Conservation (phyloP, 805 yeast species). For the Nakazawaea sp. region DNA sequence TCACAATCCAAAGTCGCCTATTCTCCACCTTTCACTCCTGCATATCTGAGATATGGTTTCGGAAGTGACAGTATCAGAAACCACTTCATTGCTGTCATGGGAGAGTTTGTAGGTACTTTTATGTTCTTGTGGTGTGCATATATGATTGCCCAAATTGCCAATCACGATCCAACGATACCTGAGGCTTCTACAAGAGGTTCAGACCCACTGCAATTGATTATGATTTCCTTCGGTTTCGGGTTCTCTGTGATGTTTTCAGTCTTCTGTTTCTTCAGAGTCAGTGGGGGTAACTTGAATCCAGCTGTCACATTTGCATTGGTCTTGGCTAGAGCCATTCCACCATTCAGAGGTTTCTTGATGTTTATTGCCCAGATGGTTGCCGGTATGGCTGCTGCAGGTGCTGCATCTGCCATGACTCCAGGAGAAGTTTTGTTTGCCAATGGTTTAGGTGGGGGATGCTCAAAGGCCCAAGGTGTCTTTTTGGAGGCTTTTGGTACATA, state of each 20-base stretch:
- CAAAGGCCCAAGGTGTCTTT: slow-evolving; percentile 70
- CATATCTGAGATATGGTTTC: slow-evolving; percentile 29
- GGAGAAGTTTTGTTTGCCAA: slow-evolving; percentile 70
- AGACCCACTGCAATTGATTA: slow-evolving; percentile 58
- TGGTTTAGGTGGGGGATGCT: slow-evolving; percentile 63
- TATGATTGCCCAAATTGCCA: slow-evolving; percentile 79
- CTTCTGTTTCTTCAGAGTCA: slow-evolving; percentile 61
- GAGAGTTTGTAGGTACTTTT: slow-evolving; percentile 85
- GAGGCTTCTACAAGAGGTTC: slow-evolving; percentile 23
- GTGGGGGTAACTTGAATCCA: slow-evolving; percentile 89
- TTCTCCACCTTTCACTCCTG: slow-evolving; percentile 29
- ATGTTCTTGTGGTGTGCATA: slow-evolving; percentile 78
- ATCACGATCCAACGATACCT: slow-evolving; percentile 25
- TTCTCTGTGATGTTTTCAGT: slow-evolving; percentile 75
- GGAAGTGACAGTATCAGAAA: slow-evolving; percentile 40
- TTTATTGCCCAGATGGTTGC: slow-evolving; percentile 66
- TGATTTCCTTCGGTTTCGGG: slow-evolving; percentile 86
- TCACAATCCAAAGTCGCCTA: slow-evolving; percentile 27
- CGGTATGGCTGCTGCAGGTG: slow-evolving; percentile 91
- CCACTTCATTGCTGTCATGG: slow-evolving; percentile 61
- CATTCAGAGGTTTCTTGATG: slow-evolving; percentile 62
- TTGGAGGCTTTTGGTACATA: slow-evolving; percentile 78
- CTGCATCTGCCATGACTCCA: slow-evolving; percentile 80
- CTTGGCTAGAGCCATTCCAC: slow-evolving; percentile 68
- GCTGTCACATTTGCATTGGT: slow-evolving; percentile 74